Conservation (phyloP, 176 grass and related monocot genomes). For the Cenchrus fungigraminus region DNA sequence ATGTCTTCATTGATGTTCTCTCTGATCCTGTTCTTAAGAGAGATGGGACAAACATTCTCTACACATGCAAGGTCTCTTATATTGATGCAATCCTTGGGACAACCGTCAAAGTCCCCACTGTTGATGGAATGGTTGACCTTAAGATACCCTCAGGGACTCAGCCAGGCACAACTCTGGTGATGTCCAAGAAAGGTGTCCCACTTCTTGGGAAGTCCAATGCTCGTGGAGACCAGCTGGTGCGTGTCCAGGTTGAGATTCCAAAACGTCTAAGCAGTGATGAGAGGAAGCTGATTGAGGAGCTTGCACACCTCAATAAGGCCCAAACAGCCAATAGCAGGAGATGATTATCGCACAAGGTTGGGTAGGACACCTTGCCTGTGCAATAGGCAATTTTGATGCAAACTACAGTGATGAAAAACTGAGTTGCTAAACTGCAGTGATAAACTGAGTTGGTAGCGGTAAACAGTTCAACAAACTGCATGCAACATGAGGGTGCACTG, state of each 20-base stretch:
- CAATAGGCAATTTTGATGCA: constrained; percentile 53
- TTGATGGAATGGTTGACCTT: constrained; percentile 85
- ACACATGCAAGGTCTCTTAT: constrained; percentile 97
- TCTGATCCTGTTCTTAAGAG: constrained; percentile 93
- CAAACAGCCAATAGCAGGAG: constrained; percentile 69
- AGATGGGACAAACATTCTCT: constrained; percentile 88
- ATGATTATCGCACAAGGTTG: constrained; percentile 43
- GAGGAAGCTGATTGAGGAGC: constrained; percentile 91
- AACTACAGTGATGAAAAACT: constrained; percentile 37
- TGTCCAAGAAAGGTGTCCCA: constrained; percentile 95
- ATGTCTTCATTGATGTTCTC: constrained; percentile 92
- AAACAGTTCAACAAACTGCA: not conserved
- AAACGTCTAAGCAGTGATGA: constrained; percentile 89
- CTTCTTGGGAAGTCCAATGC: constrained; percentile 86
- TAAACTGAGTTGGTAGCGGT: constrained; percentile 10
- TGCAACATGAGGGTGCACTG: not conserved
- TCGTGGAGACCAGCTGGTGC: constrained; percentile 90
- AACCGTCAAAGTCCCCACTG: constrained; percentile 90
- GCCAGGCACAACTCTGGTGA: constrained; percentile 85
- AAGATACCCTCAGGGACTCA: constrained; percentile 95
- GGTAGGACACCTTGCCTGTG: constrained; percentile 34
- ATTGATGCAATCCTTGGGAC: constrained; percentile 97
- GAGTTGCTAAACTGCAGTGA: not conserved
- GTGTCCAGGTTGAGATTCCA: constrained; percentile 97
- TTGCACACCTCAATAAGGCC: constrained; percentile 73